Base-by-base conservation (phyloP, 176 grass and related monocot species). In the Triticum urartu region DNA sequence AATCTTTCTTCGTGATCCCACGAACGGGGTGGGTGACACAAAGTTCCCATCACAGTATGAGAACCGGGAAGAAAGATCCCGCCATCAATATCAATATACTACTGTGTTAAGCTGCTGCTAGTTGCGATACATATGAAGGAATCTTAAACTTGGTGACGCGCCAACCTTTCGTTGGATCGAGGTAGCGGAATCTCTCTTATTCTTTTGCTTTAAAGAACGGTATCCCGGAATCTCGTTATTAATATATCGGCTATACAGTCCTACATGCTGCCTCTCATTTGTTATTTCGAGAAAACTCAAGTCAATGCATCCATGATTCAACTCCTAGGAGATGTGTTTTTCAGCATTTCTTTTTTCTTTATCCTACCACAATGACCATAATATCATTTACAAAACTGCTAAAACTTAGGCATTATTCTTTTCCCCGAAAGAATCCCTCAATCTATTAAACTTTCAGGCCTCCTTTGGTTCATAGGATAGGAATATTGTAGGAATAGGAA, bases 271-370 rank as follows among this genome's bases (percentile, higher is more conserved):
- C 7, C 9, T 18, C 22, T 25, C 17, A 75, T 56, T 66, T 68
- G 68, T 75, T 67, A 54, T 7, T 75, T 85, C 12, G 20, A 74
- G 68, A 58, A 89, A 86, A 66, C 48, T 32, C 11, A 86, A 85
- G 77, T 75, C 82, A 75, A 76, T 59, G 26, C 70, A 21, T 68
- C 60, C 33, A 25, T 11, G 6, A 40, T 26, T 68, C 40, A 21
- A 43, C 56, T 89, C 35, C 69, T 81, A 67, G 68, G 69, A 26
- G 15, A 75, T 58, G 13, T 26, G 5, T 11, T 59, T 76, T n/a
- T 45, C 36, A 61, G 63, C 20, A 47, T 21, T 7, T 8, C 59
- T 47, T 7, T 11, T 67, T 34, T 38, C 17, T 28, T 64, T 80
- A 65, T 58, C 68, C 39, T 75, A 28, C 34, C 12, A 65, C 25